Base-by-base conservation (phyloP, 2,329 filamentous ascomycete species). In the Colletotrichum scovillei region DNA sequence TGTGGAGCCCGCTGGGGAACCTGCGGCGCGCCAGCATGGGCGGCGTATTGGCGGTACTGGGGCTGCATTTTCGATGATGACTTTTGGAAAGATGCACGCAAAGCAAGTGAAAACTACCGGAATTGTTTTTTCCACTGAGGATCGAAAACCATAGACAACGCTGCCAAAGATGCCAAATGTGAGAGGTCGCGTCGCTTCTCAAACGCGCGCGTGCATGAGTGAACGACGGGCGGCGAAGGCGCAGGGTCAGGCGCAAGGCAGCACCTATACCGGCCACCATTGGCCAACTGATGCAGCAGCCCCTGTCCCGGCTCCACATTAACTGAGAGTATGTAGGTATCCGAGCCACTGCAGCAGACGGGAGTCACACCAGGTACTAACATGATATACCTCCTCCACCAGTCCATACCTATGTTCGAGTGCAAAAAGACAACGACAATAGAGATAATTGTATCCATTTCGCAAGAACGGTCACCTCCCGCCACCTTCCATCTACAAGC, bases 31-130 rank as follows among this genome's bases (percentile, higher is more conserved):
- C 66, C 69, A 53, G 68, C 72, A 59, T 74, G 69, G 53, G 65
- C 26, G 79, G 85, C 83, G 80, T 87, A 88, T 68, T 82, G 81
- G 75, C 88, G 87, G 79, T 87, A 89, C 76, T 88, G 86, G 71
- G 83, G 82, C 82, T 89, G 88, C 88, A 90, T 89, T 77, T 55
- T 78, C 84, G 78, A 52, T 53, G 73, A 32, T 63, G 52, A 30
- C 62, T 58, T 42, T n/a, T 52, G 46, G 22, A 30, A 30, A 19
- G 38, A 53, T 26, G 52, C 52, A 60, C 56, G 60, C 26, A 52
- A 42, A 42, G 22, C 49, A 38, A 5, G 6, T 12, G 32, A 35
- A 28, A 59, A 9, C n/a, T 2, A 9, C 42, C 14, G 16, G 30
- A 22, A 24, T 30, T 32, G 11, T 14, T 53, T 42, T 26, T 49